Conservation (phyloP, 805 yeast genomes). For the Clavispora carvajalis region DNA sequence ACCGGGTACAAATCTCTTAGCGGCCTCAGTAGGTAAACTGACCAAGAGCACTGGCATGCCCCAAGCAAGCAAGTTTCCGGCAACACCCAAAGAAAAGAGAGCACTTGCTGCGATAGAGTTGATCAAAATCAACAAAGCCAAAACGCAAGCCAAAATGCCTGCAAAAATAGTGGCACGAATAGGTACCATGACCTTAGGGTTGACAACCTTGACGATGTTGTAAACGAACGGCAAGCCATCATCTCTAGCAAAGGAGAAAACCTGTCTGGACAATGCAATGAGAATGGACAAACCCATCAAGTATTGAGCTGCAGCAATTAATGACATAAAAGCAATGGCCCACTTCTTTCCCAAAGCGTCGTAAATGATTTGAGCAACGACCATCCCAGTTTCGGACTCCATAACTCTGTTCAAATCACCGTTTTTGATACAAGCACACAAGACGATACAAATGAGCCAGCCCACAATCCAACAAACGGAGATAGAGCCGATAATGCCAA, state of each 20-base stretch:
- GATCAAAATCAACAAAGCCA: conserved; percentile 9
- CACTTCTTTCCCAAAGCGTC: conserved; percentile 52
- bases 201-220: conserved; percentile 39
- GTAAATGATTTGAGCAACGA: conserved; percentile 57
- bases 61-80: conserved; percentile 10
- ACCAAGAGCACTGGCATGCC: conserved; percentile 25
- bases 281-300: conserved; percentile 59
- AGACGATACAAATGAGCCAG: conserved; percentile 39
- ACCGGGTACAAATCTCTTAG: conserved; percentile 52
- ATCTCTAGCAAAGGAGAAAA: conserved; percentile 73
- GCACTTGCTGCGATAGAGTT: conserved; percentile 6
- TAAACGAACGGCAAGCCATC: conserved; percentile 56
- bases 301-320: conserved; percentile 54
- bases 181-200: conserved; percentile 53
- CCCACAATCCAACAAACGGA: conserved; percentile 54
- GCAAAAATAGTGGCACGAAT: conserved; percentile 42
- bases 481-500: conserved; percentile 56
- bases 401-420: conserved; percentile 19
- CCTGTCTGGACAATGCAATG: conserved; percentile 62
- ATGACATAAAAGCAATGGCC: conserved; percentile 47
- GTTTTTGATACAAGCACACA: conserved; percentile 38
- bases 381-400: conserved; percentile 39
- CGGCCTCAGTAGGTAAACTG: conserved; percentile 39
- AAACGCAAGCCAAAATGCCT: conserved; percentile 2
- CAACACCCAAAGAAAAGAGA: conserved; percentile 9